Percentiles rank a stretch among this genome's conserved stretches.
Conservation (phyloP, 2,329 filamentous ascomycete species). For the Verticillium tricorpus region DNA sequence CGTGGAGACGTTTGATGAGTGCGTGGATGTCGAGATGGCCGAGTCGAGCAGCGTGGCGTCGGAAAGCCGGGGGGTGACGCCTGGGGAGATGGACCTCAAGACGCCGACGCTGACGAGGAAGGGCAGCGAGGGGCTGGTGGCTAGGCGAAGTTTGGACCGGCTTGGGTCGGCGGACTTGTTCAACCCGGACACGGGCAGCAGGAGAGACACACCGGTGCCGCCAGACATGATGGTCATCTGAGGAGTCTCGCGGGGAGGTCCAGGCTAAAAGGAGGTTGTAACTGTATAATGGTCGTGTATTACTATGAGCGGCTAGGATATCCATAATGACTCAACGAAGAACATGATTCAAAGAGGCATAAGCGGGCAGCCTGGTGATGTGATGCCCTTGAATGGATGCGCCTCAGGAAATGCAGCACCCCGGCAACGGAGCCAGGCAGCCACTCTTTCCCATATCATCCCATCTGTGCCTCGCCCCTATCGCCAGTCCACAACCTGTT, state of each 20-base stretch:
- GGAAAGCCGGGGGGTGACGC: constrained; percentile 24
- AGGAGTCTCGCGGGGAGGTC: neutral
- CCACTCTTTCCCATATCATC: too few species aligned
- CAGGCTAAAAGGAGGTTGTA: neutral
- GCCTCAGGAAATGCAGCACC: too few species aligned
- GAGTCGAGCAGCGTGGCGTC: constrained; percentile 36
- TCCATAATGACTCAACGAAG: neutral
- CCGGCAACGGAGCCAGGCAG: too few species aligned
- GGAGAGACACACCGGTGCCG: constrained; percentile 30
- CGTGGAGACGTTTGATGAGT: constrained; percentile 30
- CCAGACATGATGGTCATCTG: constrained; percentile 19
- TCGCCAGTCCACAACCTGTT: too few species aligned
- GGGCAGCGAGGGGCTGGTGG: neutral
- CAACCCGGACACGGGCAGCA: constrained; percentile 20
- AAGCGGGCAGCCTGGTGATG: neutral
- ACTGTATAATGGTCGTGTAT: neutral
- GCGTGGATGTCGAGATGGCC: constrained; percentile 45
- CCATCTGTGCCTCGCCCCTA: too few species aligned
- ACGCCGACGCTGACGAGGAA: constrained; percentile 30
- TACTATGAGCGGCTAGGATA: neutral
- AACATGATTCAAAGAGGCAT: neutral
- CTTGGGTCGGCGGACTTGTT: constrained; percentile 23
- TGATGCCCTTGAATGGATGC: too few species aligned
- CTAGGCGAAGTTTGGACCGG: constrained; percentile 10
- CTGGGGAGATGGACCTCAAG: constrained; percentile 27